Base-by-base conservation (phyloP, 306 rosid species). In the Acacia crassicarpa region DNA sequence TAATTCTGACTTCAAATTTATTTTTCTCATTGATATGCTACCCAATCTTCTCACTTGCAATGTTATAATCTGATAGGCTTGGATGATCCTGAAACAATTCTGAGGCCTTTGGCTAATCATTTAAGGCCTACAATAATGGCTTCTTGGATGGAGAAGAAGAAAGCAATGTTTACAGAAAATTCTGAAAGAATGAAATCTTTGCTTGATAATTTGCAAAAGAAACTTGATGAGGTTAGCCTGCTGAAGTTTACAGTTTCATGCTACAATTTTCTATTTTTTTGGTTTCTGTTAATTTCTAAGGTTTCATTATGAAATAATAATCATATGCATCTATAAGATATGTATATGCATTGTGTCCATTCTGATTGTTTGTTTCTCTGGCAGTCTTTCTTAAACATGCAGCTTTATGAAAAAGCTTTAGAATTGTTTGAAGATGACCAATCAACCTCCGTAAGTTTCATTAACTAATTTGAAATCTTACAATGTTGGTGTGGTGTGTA, bases 341-440 rank as follows among this genome's bases (percentile, higher is more conserved):
- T 19, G 27, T 27, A 11, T 25, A 66, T 78, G 59, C 53, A 46
- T 41, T 71, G 67, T 72, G 48, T 76, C 75, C 74, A 30, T 30
- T 67, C 70, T 86, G 58, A 82, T 80, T 72, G 22, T 69, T 84
- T 72, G 11, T 65, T 75, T 72, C 72, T 81, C 67, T 85, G 83
- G 90, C 97, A 95, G 99, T 84, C 94, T 85, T 91, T 92, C 99
- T 93, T 95, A 84, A 91, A 91, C 85, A 72, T 93, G 94, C 99
- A 93, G 87, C 96, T 95, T 58, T 95, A 91, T 51, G 99, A 92
- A 89, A 95, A 89, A 82, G 99, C 97, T 72, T 87, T 95, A 74
- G 99, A 95, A 69, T 83, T 95, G 87, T 95, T 95, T 81, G 99
- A 93, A 83, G 98, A 93, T 83, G 98, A 95, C 78, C 99, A 87